Conservation (phyloP, 768 basidiomycete genomes). For the Suillus lakei region DNA sequence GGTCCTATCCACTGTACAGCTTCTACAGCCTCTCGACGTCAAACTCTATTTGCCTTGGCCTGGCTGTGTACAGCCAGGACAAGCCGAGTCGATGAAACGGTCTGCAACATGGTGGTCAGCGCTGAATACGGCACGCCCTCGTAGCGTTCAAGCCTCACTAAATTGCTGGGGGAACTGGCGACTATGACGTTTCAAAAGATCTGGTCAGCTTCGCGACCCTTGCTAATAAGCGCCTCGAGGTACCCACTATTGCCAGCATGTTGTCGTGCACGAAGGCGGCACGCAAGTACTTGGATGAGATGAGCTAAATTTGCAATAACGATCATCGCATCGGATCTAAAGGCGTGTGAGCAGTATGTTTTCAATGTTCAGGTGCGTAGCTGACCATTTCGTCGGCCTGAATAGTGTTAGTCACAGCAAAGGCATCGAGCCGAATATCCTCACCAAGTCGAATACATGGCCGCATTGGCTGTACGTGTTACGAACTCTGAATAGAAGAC, state of each 20-base stretch:
- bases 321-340: conserved; percentile 70
- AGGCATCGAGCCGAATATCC: conserved; percentile 21
- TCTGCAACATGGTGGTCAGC: conserved; percentile 32
- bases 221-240: conserved; percentile 14
- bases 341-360: conserved; percentile 20
- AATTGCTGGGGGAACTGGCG: conserved; percentile 75
- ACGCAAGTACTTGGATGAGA: conserved; percentile 64
- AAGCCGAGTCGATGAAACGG: conserved; percentile 40
- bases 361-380: conserved; percentile 17
- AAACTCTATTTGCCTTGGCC: conserved; percentile 11
- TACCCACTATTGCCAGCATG: conserved; percentile 82
- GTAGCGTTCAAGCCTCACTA: conserved; percentile 46
- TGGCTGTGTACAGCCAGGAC: conserved; percentile 33
- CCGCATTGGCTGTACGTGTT: conserved; percentile 62
- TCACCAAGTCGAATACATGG: conserved; percentile 59
- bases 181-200: conserved; percentile 39
- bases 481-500: conserved; percentile 54
- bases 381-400: conserved; percentile 68
- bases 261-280: conserved; percentile 55
- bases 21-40: conserved; percentile 8
- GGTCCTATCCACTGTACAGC: conserved; percentile 7
- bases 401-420: conserved; percentile 16
- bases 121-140: conserved; percentile 13
- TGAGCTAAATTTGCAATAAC: conserved; percentile 73
- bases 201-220: conserved; percentile 27